These are phyloP conservation scores for Talaromyces sp. DNA, from an alignment of 2,329 filamentous ascomycete species.

Conservation along the genomic window DNA sequence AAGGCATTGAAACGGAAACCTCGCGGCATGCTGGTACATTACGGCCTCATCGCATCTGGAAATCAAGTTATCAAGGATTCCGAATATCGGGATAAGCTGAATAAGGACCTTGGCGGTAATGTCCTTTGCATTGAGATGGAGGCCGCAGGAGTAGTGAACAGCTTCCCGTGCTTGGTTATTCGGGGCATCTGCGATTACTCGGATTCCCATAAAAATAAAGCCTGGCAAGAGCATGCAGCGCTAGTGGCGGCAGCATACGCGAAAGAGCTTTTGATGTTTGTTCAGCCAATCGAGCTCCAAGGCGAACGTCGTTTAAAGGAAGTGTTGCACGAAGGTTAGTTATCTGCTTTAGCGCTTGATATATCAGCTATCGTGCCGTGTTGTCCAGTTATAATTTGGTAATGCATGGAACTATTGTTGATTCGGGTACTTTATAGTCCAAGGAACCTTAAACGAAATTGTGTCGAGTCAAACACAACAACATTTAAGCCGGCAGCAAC, in stretches of 20 bases:
- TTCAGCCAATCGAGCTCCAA: background rate
- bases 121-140: slow-evolving; percentile 9
- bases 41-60: slow-evolving; percentile 23
- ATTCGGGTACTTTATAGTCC: background rate
- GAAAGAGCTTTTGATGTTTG: slow-evolving; percentile 11
- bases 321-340: background rate
- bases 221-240: slow-evolving; percentile 19
- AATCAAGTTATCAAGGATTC: slow-evolving; percentile 22
- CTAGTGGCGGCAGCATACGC: slow-evolving; percentile 19
- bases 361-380: background rate
- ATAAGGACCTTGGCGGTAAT: background rate
- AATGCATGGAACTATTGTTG: background rate
- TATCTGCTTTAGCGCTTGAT: too few species aligned
- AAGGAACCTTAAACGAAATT: slow-evolving; percentile 3
- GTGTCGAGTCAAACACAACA: background rate
- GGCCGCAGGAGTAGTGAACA: slow-evolving; percentile 15
- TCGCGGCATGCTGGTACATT: slow-evolving; percentile 20
- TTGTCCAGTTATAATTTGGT: background rate
- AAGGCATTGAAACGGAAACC: background rate
- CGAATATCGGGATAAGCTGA: slow-evolving; percentile 16
- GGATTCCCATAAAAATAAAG: slow-evolving; percentile 21
- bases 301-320: background rate
- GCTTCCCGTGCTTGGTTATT: slow-evolving; percentile 20
- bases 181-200: slow-evolving; percentile 21
- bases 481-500: background rate